Evolutionary conservation across 805 yeast species (phyloP).

Genomic region (Metschnikowia hibisci): DNA sequence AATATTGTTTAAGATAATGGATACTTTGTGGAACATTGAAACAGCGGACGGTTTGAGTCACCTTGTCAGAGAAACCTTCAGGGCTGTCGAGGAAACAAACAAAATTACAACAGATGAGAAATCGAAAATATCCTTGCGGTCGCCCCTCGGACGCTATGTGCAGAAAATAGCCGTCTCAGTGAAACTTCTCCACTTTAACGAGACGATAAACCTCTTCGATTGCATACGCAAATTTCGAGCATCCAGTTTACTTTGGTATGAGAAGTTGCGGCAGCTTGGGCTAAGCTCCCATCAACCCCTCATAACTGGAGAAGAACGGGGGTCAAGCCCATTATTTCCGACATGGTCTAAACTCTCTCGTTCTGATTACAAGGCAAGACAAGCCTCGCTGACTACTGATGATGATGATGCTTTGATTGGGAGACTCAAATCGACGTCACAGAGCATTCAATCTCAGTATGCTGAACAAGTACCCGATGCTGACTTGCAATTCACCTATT

Average conservation of each 20-base stretch:
- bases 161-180: slow-evolving; percentile 36
- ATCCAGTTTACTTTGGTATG: slow-evolving; percentile 20
- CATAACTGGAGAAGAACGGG: background rate
- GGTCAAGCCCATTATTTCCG: slow-evolving; percentile 1
- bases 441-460: background rate
- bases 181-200: slow-evolving; percentile 46
- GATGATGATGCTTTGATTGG: background rate
- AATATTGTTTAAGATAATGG: slow-evolving; percentile 7
- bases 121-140: slow-evolving; percentile 20
- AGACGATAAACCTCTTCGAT: slow-evolving; percentile 33
- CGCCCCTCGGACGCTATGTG: slow-evolving; percentile 42
- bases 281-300: background rate
- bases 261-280: background rate
- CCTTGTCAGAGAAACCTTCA: slow-evolving; percentile 19
- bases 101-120: slow-evolving; percentile 7
- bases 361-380: background rate
- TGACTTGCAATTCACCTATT: slow-evolving; percentile 23
- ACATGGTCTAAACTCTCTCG: slow-evolving; percentile 8
- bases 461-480: background rate
- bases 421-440: background rate
- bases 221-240: slow-evolving; percentile 36
- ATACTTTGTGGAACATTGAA: slow-evolving; percentile 42
- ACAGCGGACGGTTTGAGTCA: slow-evolving; percentile 47
- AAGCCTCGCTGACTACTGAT: background rate
- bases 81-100: slow-evolving; percentile 12